Conservation (phyloP, 2,329 filamentous ascomycete species). For the Cercospora nicotianae region DNA sequence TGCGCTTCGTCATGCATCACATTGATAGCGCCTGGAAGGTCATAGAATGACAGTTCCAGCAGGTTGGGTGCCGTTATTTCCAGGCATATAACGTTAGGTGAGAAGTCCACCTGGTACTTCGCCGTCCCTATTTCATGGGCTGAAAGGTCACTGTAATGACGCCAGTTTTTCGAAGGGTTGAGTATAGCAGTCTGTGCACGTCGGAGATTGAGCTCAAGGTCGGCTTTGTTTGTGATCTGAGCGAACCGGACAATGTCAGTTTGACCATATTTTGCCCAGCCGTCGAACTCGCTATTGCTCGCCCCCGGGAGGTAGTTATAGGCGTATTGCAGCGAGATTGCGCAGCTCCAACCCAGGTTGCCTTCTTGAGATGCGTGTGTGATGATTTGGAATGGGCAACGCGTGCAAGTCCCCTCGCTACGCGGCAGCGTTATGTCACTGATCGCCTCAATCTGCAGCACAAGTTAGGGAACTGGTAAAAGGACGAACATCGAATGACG, state of each 20-base stretch:
- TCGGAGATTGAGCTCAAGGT: slow-evolving; percentile 67
- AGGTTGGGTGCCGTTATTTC: slow-evolving; percentile 71
- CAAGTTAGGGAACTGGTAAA: background rate
- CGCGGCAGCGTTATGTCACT: slow-evolving; percentile 70
- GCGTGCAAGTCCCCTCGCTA: slow-evolving; percentile 70
- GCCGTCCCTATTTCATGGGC: no score
- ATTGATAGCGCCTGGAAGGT: slow-evolving; percentile 79
- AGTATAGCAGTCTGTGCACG: slow-evolving; percentile 77
- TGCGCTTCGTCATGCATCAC: slow-evolving; percentile 63
- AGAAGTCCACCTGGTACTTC: slow-evolving; percentile 68
- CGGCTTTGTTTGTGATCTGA: slow-evolving; percentile 58
- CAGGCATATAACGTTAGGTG: slow-evolving; percentile 76
- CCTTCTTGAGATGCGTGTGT: slow-evolving; percentile 54
- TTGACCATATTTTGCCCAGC: slow-evolving; percentile 58
- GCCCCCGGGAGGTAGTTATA: slow-evolving; percentile 60
- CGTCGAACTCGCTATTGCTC: slow-evolving; percentile 68
- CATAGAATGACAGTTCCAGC: slow-evolving; percentile 77
- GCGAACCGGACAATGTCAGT: slow-evolving; percentile 60
- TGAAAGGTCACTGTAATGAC: slow-evolving; percentile 37
- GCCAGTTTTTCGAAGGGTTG: slow-evolving; percentile 60
- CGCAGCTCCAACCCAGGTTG: slow-evolving; percentile 61
- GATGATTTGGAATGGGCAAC: slow-evolving; percentile 76
- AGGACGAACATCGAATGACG: background rate
- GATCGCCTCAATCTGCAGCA: slow-evolving; percentile 43
- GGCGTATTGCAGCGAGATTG: slow-evolving; percentile 64